These are phyloP conservation scores for Jaapia argillacea DNA, from an alignment of 768 basidiomycete genomes.

Conservation along the genomic window DNA sequence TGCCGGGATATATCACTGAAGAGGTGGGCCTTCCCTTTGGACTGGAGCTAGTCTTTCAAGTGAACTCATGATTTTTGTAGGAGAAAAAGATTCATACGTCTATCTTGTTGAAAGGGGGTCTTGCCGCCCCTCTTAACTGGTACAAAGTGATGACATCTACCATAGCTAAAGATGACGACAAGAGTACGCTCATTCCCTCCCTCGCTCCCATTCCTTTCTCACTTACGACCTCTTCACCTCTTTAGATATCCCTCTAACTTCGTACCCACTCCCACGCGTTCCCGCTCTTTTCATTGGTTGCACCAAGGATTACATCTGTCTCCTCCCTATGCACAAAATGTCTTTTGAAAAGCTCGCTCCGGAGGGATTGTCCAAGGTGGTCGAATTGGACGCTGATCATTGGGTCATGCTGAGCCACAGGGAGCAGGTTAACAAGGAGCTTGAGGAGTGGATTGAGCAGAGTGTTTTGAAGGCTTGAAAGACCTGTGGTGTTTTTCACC, in stretches of 20 bases:
- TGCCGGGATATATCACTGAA: conserved; percentile 20
- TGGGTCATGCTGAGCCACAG: conserved; percentile 26
- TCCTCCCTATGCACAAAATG: conserved; percentile 14
- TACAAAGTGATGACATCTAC: conserved; percentile 21
- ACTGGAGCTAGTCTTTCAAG: too few relatives aligned
- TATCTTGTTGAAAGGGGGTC: not conserved
- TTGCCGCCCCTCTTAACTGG: conserved; percentile 27
- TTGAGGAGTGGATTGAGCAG: not conserved
- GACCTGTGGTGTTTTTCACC: too few relatives aligned
- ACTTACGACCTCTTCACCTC: conserved; percentile 11
- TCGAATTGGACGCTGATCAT: conserved; percentile 27
- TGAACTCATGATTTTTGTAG: too few relatives aligned
- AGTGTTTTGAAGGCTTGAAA: too few relatives aligned
- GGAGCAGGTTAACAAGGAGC: conserved; percentile 19
- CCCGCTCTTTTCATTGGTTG: conserved; percentile 27
- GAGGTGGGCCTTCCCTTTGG: too few relatives aligned
- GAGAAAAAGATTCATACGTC: too few relatives aligned
- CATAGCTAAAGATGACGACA: conserved; percentile 18
- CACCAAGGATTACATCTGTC: conserved; percentile 23
- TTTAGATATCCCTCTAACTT: too few relatives aligned
- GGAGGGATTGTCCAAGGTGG: conserved; percentile 17
- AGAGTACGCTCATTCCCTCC: too few relatives aligned
- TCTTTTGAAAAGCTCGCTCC: conserved; percentile 18
- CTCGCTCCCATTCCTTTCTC: conserved; percentile 9
- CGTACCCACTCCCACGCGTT: too few relatives aligned